Conservation (phyloP, 306 rosid species). For the Vigna angularis region DNA sequence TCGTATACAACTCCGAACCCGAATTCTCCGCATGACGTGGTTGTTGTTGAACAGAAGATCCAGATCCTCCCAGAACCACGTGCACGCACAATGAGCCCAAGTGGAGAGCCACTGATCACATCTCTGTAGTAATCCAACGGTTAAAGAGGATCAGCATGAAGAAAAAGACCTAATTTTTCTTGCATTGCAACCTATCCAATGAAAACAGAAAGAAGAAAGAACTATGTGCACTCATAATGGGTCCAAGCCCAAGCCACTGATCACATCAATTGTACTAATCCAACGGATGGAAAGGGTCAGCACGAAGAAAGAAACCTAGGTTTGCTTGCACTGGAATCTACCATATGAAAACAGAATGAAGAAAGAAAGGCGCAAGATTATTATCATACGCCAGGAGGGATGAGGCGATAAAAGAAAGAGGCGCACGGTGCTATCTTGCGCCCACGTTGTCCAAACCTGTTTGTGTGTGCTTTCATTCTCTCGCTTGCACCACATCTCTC, state of each 20-base stretch:
- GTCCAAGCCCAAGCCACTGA: background rate
- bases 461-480: conserved; percentile 35
- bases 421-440: conserved; percentile 57
- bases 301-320: background rate
- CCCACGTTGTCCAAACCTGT: conserved; percentile 58
- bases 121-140: background rate
- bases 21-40: conserved; percentile 43
- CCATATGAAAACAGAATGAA: background rate
- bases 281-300: background rate
- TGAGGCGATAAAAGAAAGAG: conserved; percentile 18
- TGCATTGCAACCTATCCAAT: background rate
- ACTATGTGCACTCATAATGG: background rate
- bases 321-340: background rate
- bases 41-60: conserved; percentile 31
- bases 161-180: background rate
- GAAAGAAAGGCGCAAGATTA: conserved; percentile 49
- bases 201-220: background rate
- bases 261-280: background rate
- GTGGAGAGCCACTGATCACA: too few species aligned
- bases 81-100: conserved; percentile 30
- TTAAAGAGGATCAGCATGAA: background rate
- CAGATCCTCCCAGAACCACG: conserved; percentile 38
- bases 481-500: conserved; percentile 10
- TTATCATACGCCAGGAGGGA: conserved; percentile 45
- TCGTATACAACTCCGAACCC: background rate